Evolutionary conservation across 2,329 filamentous ascomycete species (phyloP).

Genomic region (Xylariomycetidae sp.): DNA sequence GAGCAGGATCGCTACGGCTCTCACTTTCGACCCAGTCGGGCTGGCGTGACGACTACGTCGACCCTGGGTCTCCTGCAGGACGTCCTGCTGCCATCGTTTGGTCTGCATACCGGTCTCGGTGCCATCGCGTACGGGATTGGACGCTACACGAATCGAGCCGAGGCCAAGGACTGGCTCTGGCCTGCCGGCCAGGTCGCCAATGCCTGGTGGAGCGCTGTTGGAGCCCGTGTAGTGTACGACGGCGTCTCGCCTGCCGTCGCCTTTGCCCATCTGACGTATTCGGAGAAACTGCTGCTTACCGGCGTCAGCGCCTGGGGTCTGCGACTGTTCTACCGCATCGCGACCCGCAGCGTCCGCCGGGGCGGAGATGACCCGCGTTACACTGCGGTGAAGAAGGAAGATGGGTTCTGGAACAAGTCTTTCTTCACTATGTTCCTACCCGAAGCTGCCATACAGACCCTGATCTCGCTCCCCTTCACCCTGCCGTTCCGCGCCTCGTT

Average conservation of each 20-base stretch:
- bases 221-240: constrained; percentile 41
- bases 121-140: constrained; percentile 47
- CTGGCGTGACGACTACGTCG: constrained; percentile 13
- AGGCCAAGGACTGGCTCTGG: constrained; percentile 1
- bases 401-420: constrained; percentile 54
- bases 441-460: constrained; percentile 51
- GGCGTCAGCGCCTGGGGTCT: constrained; percentile 55
- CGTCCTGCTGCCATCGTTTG: constrained; percentile 49
- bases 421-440: constrained; percentile 51
- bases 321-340: constrained; percentile 51
- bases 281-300: constrained; percentile 50
- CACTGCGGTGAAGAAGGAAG: constrained; percentile 43
- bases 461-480: constrained; percentile 54
- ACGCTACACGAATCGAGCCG: constrained; percentile 41
- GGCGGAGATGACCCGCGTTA: constrained; percentile 55
- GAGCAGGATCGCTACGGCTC: constrained; percentile 2
- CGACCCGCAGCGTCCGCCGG: constrained; percentile 41
- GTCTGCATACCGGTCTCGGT: constrained; percentile 47
- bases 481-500: constrained; percentile 45
- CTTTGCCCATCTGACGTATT: constrained; percentile 43
- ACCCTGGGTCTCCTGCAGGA: constrained; percentile 47
- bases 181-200: constrained; percentile 30
- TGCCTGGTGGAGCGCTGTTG: constrained; percentile 57
- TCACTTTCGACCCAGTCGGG: background rate
- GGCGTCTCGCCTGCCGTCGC: constrained; percentile 42